Conservation (phyloP, 805 yeast species). For the Candida lessepsii region DNA sequence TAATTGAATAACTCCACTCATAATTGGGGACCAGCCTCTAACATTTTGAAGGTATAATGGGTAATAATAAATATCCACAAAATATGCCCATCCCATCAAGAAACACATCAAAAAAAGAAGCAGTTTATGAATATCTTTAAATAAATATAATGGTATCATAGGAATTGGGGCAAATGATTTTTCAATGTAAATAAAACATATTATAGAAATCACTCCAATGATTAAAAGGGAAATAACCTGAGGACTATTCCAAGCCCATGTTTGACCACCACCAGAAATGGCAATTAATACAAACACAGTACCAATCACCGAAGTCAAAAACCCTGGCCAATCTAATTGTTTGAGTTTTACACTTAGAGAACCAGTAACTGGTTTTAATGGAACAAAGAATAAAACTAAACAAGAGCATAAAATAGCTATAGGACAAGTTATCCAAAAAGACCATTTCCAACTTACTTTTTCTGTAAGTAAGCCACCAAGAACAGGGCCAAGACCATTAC, state of each 20-base stretch:
- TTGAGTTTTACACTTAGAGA: constrained; percentile 36
- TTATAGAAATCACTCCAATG: constrained; percentile 31
- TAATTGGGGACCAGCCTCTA: constrained; percentile 24
- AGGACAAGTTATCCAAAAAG: constrained; percentile 14
- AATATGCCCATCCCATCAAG: constrained; percentile 51
- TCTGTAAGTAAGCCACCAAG: constrained; percentile 13
- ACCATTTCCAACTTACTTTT: constrained; percentile 14
- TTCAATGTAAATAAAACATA: constrained; percentile 49
- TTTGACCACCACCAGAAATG: constrained; percentile 59
- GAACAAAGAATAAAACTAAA: constrained; percentile 12
- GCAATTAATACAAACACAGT: constrained; percentile 54
- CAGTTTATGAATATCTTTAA: constrained; percentile 37
- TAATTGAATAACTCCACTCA: constrained; percentile 12
- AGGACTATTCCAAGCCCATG: constrained; percentile 53
- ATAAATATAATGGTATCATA: constrained; percentile 44
- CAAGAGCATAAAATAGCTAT: constrained; percentile 8
- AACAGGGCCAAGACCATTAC: constrained; percentile 55
- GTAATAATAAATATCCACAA: constrained; percentile 47
- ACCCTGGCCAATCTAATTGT: constrained; percentile 55
- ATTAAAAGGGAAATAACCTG: constrained; percentile 32
- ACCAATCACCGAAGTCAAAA: constrained; percentile 45
- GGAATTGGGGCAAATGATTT: constrained; percentile 48
- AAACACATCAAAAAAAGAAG: constrained; percentile 39
- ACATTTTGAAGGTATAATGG: constrained; percentile 24
- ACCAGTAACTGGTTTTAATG: constrained; percentile 22